Percentiles rank a stretch among this genome's conserved stretches.
phyloP scores from a whole-genome alignment of 768 basidiomycete genomes.

The Rhizopogon sp. region DNA sequence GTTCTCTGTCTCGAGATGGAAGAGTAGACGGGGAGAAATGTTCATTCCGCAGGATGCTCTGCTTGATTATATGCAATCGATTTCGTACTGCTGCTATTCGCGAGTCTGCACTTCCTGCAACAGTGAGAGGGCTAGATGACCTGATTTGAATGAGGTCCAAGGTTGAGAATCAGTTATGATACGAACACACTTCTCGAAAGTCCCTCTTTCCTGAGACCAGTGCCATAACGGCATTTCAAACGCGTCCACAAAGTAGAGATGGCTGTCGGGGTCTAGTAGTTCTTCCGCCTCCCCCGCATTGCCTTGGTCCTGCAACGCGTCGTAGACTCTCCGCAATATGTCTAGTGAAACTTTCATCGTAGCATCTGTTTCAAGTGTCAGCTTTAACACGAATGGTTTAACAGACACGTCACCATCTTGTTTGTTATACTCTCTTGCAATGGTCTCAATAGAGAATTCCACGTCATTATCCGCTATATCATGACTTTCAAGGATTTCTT shows the following conservation, averaged over 20 bases:
- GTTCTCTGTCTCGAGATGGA: slow-evolving; percentile 81
- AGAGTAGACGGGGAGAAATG: slow-evolving; percentile 96
- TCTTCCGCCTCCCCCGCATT: slow-evolving; percentile 44
- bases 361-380: slow-evolving; percentile 48
- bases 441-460: slow-evolving; percentile 70
- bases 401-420: slow-evolving; percentile 62
- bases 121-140: slow-evolving; percentile 47
- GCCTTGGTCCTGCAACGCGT: slow-evolving; percentile 64
- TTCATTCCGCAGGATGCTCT: slow-evolving; percentile 91
- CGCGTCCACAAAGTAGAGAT: slow-evolving; percentile 81
- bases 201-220: slow-evolving; percentile 81
- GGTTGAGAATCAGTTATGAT: neutral
- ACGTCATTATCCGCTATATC: slow-evolving; percentile 66
- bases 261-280: slow-evolving; percentile 71
- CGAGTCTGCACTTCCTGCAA: slow-evolving; percentile 83
- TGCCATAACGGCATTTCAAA: slow-evolving; percentile 96
- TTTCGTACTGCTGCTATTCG: slow-evolving; percentile 78
- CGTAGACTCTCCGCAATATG: slow-evolving; percentile 68
- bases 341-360: slow-evolving; percentile 75
- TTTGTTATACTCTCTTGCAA: slow-evolving; percentile 85
- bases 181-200: slow-evolving; percentile 74
- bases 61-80: slow-evolving; percentile 85
- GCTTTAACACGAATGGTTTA: neutral
- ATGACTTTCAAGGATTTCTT: slow-evolving; percentile 65
- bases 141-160: slow-evolving; percentile 30